phyloP scores from a whole-genome alignment of 2,329 filamentous ascomycete species.

The Aaosphaeria pasadenensis region DNA sequence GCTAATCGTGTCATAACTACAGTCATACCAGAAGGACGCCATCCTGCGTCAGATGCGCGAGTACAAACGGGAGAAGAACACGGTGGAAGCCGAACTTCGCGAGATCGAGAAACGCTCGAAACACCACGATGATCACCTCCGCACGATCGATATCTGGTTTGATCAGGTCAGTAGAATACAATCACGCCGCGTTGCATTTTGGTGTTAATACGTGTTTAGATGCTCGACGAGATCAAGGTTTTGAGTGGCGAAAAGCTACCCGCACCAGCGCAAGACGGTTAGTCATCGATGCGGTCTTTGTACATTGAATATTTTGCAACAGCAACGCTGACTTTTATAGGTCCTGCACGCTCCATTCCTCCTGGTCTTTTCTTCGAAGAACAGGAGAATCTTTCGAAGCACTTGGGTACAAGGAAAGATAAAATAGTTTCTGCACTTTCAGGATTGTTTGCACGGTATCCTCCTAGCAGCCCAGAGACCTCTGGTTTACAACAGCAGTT shows the following conservation, averaged over 20 bases:
- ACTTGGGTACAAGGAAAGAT: constrained; percentile 72
- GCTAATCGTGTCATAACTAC: constrained; percentile 30
- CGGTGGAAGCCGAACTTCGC: constrained; percentile 75
- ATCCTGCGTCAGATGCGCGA: constrained; percentile 98
- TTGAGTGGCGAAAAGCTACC: constrained; percentile 36
- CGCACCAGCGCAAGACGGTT: constrained; percentile 15
- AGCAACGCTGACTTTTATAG: constrained; percentile 7
- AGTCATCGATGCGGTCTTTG: constrained; percentile 2
- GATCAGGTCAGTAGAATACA: constrained; percentile 65
- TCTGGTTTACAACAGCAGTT: constrained; percentile 72
- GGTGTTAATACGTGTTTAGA: constrained; percentile 22
- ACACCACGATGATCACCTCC: constrained; percentile 89
- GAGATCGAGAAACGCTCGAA: constrained; percentile 74
- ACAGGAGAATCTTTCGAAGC: constrained; percentile 66
- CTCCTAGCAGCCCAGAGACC: constrained; percentile 59
- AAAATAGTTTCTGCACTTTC: constrained; percentile 74
- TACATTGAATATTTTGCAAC: not conserved
- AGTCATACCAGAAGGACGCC: constrained; percentile 93
- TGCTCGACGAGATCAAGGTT: constrained; percentile 49
- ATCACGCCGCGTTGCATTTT: constrained; percentile 5
- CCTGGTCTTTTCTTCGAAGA: constrained; percentile 56
- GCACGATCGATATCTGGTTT: constrained; percentile 90
- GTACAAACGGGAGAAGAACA: constrained; percentile 86
- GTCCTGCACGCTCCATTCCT: constrained; percentile 41
- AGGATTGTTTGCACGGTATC: constrained; percentile 57